Evolutionary conservation across 2,329 filamentous ascomycete genomes (phyloP).

Genomic region (Diaporthe longicolla): DNA sequence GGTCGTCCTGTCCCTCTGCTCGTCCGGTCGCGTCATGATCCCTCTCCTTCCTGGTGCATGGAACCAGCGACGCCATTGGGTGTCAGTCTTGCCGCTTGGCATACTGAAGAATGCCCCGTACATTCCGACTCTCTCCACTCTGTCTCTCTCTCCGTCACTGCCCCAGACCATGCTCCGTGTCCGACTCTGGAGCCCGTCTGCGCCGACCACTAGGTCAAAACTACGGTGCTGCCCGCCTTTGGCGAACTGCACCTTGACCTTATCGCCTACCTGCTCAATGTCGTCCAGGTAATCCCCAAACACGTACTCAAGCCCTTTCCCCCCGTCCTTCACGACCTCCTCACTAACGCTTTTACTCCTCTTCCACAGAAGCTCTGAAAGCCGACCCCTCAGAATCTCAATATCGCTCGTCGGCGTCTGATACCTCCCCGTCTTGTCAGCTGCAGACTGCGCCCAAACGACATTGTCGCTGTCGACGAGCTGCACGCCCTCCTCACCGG

Average conservation of each 20-base stretch:
- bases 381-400: conserved; percentile 54
- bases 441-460: conserved; percentile 47
- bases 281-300: conserved; percentile 45
- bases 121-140: conserved; percentile 50
- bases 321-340: conserved; percentile 41
- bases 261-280: conserved; percentile 42
- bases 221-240: conserved; percentile 55
- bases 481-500: conserved; percentile 56
- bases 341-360: conserved; percentile 32
- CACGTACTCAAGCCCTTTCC: conserved; percentile 50
- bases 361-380: conserved; percentile 52
- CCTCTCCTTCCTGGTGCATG: conserved; percentile 53
- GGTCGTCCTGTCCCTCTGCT: conserved; percentile 40
- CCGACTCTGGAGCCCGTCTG: conserved; percentile 67
- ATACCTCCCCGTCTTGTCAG: conserved; percentile 49
- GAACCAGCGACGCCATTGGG: conserved; percentile 53
- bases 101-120: conserved; percentile 59
- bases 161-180: conserved; percentile 58
- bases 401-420: conserved; percentile 53
- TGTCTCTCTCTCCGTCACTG: conserved; percentile 45
- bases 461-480: conserved; percentile 52
- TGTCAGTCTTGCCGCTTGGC: conserved; percentile 47
- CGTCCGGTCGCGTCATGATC: conserved; percentile 56
- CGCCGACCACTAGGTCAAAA: conserved; percentile 68
- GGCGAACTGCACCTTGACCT: conserved; percentile 57